These are phyloP conservation scores for Xylaria venustula DNA, from an alignment of 495 filamentous ascomycete species.

Conservation along the genomic window DNA sequence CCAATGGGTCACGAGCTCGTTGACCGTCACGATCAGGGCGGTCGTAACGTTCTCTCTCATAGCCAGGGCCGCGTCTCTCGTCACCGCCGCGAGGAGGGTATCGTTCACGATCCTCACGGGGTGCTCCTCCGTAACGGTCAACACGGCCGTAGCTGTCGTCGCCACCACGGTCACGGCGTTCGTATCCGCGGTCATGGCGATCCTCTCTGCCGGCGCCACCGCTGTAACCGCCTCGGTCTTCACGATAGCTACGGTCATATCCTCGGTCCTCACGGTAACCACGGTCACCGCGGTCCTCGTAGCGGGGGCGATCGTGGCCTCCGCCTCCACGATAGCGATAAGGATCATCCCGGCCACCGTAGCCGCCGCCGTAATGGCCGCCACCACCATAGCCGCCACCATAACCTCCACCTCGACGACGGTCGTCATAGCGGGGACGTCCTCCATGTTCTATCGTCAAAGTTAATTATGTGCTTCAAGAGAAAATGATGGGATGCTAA, in stretches of 20 bases:
- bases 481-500: conserved; percentile 43
- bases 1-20: conserved; percentile 48
- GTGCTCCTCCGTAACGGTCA: conserved; percentile 42
- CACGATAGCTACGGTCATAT: conserved; percentile 50
- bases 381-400: conserved; percentile 48
- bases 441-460: conserved; percentile 10
- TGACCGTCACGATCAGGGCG: conserved; percentile 47
- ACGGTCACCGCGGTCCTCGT: conserved; percentile 43
- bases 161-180: conserved; percentile 46
- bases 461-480: neutral
- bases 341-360: conserved; percentile 54
- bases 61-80: conserved; percentile 52
- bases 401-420: conserved; percentile 52
- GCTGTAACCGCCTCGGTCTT: conserved; percentile 53
- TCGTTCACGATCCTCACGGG: conserved; percentile 44
- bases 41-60: conserved; percentile 56
- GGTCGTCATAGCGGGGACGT: conserved; percentile 43
- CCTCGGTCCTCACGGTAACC: conserved; percentile 46
- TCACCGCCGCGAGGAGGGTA: conserved; percentile 40
- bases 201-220: conserved; percentile 22
- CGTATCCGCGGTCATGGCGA: conserved; percentile 57
- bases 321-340: conserved; percentile 56
- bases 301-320: conserved; percentile 44
- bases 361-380: conserved; percentile 46
- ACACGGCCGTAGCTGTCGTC: conserved; percentile 61